phyloP scores from a whole-genome alignment of 164 flowering plant species.

The Akebia trifoliata region DNA sequence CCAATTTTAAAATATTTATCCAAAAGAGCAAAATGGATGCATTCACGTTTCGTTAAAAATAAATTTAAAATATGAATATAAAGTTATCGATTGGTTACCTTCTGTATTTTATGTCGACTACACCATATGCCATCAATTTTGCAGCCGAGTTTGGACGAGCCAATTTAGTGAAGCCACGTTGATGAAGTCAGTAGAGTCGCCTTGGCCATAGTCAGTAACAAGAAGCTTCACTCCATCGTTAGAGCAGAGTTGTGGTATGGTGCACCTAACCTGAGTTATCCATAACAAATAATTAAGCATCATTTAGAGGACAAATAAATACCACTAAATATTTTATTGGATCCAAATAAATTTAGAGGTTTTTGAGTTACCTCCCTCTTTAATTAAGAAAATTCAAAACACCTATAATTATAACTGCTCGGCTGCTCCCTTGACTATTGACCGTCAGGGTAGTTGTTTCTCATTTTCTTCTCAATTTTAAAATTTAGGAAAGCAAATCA shows the following conservation, averaged over 20 bases:
- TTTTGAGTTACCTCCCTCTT: background rate
- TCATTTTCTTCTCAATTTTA: too few relatives aligned
- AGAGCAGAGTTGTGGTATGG: constrained; percentile 40
- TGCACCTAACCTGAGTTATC: constrained; percentile 65
- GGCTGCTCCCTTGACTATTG: background rate
- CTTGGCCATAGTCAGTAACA: constrained; percentile 78
- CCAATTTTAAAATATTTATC: too few relatives aligned
- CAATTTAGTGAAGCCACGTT: constrained; percentile 46
- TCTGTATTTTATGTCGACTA: constrained; percentile 60
- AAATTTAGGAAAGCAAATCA: too few relatives aligned
- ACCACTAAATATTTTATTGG: too few relatives aligned
- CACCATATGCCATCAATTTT: constrained; percentile 54
- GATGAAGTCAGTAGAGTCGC: constrained; percentile 78
- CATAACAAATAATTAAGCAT: constrained; percentile 5
- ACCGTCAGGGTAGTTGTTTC: too few relatives aligned
- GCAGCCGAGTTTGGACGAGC: constrained; percentile 38
- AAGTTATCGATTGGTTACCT: constrained; percentile 30
- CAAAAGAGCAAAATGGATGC: too few relatives aligned
- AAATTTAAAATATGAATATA: background rate
- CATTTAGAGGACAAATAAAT: background rate
- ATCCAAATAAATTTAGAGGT: background rate
- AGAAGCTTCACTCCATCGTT: constrained; percentile 54
- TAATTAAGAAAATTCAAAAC: background rate
- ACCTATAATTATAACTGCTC: background rate
- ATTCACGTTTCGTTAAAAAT: too few relatives aligned